Evolutionary conservation across 2,329 filamentous ascomycete species (phyloP).

Genomic region (Botryosphaeria dothidea): DNA sequence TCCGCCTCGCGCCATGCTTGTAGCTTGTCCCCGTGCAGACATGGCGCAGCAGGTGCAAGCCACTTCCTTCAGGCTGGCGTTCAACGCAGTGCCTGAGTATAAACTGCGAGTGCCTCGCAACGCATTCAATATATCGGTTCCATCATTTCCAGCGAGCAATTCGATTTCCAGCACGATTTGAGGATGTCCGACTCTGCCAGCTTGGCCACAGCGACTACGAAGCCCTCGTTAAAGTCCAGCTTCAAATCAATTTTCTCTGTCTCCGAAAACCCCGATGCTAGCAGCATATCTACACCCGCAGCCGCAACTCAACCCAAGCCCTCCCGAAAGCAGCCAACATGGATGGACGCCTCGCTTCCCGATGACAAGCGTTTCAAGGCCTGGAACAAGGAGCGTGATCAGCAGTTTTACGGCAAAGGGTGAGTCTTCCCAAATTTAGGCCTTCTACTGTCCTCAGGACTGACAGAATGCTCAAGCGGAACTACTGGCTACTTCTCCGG

Average conservation of each 20-base stretch:
- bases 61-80: neutral
- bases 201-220: neutral
- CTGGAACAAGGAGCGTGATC: slow-evolving; percentile 9
- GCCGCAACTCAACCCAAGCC: neutral
- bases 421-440: neutral
- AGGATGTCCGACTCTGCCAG: neutral
- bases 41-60: neutral
- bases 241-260: neutral
- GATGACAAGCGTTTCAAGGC: neutral
- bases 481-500: neutral
- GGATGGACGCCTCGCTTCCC: slow-evolving; percentile 1
- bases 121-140: no score
- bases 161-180: no score
- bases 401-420: neutral
- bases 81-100: neutral
- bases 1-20: neutral
- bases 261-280: neutral
- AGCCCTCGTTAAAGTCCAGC: neutral
- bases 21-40: neutral
- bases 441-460: no score
- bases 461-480: neutral
- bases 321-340: neutral
- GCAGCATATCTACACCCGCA: neutral
- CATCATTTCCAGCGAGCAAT: no score
- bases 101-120: no score